Conservation (phyloP, 805 yeast genomes). For the Teunomyces stri region DNA sequence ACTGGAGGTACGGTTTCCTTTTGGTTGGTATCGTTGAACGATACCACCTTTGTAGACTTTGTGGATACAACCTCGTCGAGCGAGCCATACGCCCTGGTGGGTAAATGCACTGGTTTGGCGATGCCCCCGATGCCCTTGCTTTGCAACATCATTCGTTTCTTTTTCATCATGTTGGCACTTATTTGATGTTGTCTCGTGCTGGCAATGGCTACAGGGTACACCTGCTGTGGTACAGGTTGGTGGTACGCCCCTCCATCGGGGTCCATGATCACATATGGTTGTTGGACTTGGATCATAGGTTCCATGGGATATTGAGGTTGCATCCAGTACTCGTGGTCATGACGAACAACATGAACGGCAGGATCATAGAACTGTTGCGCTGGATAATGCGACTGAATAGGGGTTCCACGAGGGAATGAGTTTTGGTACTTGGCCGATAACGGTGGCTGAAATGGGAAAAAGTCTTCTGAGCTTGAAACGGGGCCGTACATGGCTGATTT, state of each 20-base stretch:
- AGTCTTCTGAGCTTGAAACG: conserved; percentile 18
- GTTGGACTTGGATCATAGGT: conserved; percentile 12
- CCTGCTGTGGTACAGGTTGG: neutral
- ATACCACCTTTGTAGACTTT: conserved; percentile 1
- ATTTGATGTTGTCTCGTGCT: conserved; percentile 31
- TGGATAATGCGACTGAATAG: conserved; percentile 5
- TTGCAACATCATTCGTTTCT: conserved; percentile 25
- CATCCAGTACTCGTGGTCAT: conserved; percentile 18
- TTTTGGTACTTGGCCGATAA: conserved; percentile 25
- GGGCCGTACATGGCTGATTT: conserved; percentile 10
- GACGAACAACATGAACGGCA: conserved; percentile 8
- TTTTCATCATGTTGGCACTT: conserved; percentile 33
- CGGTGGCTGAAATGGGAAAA: conserved; percentile 18
- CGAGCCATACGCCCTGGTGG: conserved; percentile 1
- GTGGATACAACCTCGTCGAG: conserved; percentile 1
- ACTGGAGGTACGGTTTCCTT: conserved; percentile 4
- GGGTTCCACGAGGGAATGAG: conserved; percentile 15
- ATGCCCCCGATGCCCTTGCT: conserved; percentile 4
- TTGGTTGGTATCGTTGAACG: conserved; percentile 2
- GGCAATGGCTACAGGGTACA: conserved; percentile 10
- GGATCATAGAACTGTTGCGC: conserved; percentile 10
- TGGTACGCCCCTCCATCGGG: conserved; percentile 3
- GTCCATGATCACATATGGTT: conserved; percentile 18
- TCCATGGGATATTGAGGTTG: conserved; percentile 4
- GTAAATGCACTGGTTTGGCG: conserved; percentile 3